Evolutionary conservation across 495 filamentous ascomycete genomes (phyloP), one percentile per base, ranked within the genome.

Genomic region (Penicillium coffeae): DNA sequence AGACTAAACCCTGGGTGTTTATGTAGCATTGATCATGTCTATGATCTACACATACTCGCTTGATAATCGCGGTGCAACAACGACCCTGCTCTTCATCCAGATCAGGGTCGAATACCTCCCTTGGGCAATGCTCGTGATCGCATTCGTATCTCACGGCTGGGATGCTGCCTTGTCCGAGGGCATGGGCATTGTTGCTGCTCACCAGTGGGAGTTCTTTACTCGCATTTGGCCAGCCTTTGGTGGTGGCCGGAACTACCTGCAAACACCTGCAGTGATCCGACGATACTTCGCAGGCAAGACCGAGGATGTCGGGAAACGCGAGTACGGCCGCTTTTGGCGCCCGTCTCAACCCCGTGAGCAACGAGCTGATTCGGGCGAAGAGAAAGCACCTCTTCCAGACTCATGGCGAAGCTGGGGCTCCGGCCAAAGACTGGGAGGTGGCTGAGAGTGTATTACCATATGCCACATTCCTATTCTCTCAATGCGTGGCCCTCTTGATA

Each of bases 151-250:
- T 40, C 61, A 48, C 5, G 75, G 74, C 3, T 75, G 72, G 38
- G 38, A 62, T 1, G 64, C 66, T 8, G 76, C 80, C 3, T 45
- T 83, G 48, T 42, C 75, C 8, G 82, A 89, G 43, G 55, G 74
- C 33, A 86, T 71, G 14, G 91, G 90, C 14, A 76, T 96, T 21
- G 41, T 91, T 32, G 88, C 88, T 14, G 90, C 89, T 18, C 91
- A 95, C 63, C 62, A 90, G 18, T 87, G 90, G 63, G 86, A 95
- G 58, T 96, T 95, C 59, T 62, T 94, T 37, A 89, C 86, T 2
- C 77, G 84, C 34, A 76, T 92, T 21, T 95, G 86, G 69, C 90
- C 91, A 13, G 78, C 82, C 35, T 91, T 91, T 68, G 90, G 89
- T 16, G 84, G 86, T 42, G 90, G 90, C 3, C 67, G 68, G 21